Evolutionary conservation across 768 basidiomycete genomes (phyloP), one percentile per base, ranked within the genome.

Genomic region (Mycena alexandri): DNA sequence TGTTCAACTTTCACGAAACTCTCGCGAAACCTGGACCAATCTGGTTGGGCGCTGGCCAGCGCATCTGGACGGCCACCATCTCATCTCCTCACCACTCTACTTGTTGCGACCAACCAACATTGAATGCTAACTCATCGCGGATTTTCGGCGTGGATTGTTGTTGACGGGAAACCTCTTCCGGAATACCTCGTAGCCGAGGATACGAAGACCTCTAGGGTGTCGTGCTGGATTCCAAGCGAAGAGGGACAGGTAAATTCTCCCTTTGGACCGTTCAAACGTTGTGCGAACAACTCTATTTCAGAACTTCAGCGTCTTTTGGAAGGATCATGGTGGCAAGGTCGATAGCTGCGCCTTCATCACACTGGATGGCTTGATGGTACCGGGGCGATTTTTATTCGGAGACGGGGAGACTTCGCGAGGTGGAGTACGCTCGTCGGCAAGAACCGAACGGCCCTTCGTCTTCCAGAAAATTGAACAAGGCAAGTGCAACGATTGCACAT

Each of bases 141-240:
- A 8, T 92, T 91, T 77, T 89, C 89, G 16, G 90, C 91, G 24
- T 93, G 91, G 88, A 88, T 93, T 58, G 80, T 81, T 41, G 85
- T 82, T 44, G 84, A 87, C 36, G 86, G 84, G 6, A 70, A 80
- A 61, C 73, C 76, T 13, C 72, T 92, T 13, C 82, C 80, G 6
- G 90, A 91, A 75, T 87, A 89, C 75, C 76, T 89, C n/a, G 80
- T 84, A 10, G 81, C 84, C 8, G 76, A 86, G 34, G 87, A 90
- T 61, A 68, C 73, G 6, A 76, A 77, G 7, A 70, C 75, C 6
- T 75, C 85, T 65, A 81, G 80, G 11, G 84, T 89, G 10, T 87
- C 87, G 7, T 92, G 92, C 73, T 92, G 90, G 90, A 87, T 93
- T 70, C 86, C 89, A 9, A 85, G 90, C 63, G 82, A 86, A 55